Base-by-base conservation (phyloP, 2,329 filamentous ascomycete species). In the Juglanconis juglandina region DNA sequence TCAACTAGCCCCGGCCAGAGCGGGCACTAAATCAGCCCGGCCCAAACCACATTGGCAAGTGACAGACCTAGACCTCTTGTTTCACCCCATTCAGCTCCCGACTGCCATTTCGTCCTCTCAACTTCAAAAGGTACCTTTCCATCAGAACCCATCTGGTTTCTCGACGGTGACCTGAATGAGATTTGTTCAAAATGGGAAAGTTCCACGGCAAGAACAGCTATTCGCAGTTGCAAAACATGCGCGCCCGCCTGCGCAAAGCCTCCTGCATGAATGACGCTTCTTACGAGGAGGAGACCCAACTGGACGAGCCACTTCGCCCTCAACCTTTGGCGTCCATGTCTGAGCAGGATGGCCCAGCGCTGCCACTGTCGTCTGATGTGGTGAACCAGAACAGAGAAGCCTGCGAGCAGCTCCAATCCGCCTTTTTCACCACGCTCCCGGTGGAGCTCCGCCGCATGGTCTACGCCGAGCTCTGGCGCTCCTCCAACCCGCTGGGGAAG, bases 351-450 rank as follows among this genome's bases (percentile, higher is more conserved):
- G 13, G 17, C 30, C 2, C 9, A 5, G 10, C 56, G 17, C 4
- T 48, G 2, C 9, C 53, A 35, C 10, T 8, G 17, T 4, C 2
- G 5, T 24, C n/a, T 11, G 47, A 11, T 10, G n/a, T 7, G 5
- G 35, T 13, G 4, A 5, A 24, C 8, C 41, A 11, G 5, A 30
- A 47, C 32, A 10, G 11, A 13, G 44, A 52, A 5, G 46, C 58
- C 3, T 35, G 56, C 42, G 44, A 50, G 63, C 61, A 63, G 13
- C 33, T 48, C 30, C 63, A 68, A 50, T 64, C 68, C n/a, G 32
- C 52, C 24, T 63, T 68, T 53, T 68, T 70, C 62, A 39, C 49
- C 32, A 13, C 41, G 17, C 63, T 66, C 3, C 64, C 64, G 1
- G 53, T 51, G 8, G 64, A 66, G 55, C 17, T 66, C 30, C 64